Percentiles rank a stretch among this genome's conserved stretches.
These are phyloP conservation scores for Salix caprea DNA, from an alignment of 345 rosid species.

Conservation along the genomic window DNA sequence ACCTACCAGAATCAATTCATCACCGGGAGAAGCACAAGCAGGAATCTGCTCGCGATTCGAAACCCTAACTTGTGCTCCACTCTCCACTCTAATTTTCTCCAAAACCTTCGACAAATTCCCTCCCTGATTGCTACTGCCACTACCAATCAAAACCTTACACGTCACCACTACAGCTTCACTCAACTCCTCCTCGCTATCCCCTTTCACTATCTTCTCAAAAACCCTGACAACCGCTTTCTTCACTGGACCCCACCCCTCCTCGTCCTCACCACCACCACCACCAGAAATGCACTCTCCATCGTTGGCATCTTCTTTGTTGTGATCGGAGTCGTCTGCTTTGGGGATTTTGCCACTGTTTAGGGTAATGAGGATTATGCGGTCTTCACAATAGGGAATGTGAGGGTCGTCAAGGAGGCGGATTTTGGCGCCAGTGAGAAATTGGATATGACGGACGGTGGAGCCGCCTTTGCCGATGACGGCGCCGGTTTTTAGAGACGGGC, in stretches of 20 bases:
- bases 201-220: conserved; percentile 56
- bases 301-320: background rate
- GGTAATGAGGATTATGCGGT: conserved; percentile 29
- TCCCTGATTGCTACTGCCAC: conserved; percentile 37
- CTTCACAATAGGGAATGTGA: conserved; percentile 24
- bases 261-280: conserved; percentile 19
- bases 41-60: too few relatives aligned
- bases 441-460: conserved; percentile 18
- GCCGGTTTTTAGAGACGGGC: conserved; percentile 33
- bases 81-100: conserved; percentile 54
- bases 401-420: conserved; percentile 41
- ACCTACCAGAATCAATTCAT: too few relatives aligned
- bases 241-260: conserved; percentile 38
- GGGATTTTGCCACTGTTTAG: background rate
- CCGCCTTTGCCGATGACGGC: conserved; percentile 24
- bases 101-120: conserved; percentile 37
- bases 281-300: background rate
- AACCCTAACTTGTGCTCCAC: conserved; percentile 17
- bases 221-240: conserved; percentile 55
- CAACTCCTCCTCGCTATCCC: conserved; percentile 38
- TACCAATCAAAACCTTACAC: conserved; percentile 55
- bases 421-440: conserved; percentile 27
- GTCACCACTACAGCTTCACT: conserved; percentile 34
- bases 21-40: too few relatives aligned
- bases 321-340: background rate